Evolutionary conservation across 2,329 filamentous ascomycete genomes (phyloP).

Genomic region (Diaporthe sp.): DNA sequence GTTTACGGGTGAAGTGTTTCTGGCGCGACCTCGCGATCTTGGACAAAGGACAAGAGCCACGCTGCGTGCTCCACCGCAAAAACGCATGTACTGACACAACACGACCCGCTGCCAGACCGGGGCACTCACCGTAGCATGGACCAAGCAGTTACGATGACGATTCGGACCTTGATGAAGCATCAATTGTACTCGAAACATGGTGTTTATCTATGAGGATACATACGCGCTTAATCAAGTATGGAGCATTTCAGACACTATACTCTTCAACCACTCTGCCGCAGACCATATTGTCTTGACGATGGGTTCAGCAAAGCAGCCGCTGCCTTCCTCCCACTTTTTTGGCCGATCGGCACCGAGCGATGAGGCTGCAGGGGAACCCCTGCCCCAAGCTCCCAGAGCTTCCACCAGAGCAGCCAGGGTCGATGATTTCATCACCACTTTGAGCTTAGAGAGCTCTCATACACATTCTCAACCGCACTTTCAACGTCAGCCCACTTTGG

Average conservation of each 20-base stretch:
- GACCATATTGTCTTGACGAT: neutral
- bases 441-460: slow-evolving; percentile 7
- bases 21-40: neutral
- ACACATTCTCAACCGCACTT: neutral
- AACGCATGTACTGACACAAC: slow-evolving; percentile 33
- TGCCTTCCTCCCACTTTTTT: neutral
- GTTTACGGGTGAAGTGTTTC: slow-evolving; percentile 3
- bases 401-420: slow-evolving; percentile 27
- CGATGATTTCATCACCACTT: slow-evolving; percentile 40
- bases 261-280: too few species aligned
- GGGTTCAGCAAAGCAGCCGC: neutral
- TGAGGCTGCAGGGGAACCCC: slow-evolving; percentile 2
- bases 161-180: too few species aligned
- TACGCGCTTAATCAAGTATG: neutral
- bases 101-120: slow-evolving; percentile 30
- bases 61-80: slow-evolving; percentile 30
- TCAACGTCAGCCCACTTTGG: slow-evolving; percentile 7
- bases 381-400: slow-evolving; percentile 16
- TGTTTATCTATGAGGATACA: neutral
- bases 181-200: too few species aligned
- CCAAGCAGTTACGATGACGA: neutral
- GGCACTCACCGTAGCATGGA: slow-evolving; percentile 3
- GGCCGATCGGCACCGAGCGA: slow-evolving; percentile 28
- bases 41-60: slow-evolving; percentile 21
- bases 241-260: neutral